phyloP scores from a whole-genome alignment of 768 basidiomycete species.

The Leucocoprinus leucothites region DNA sequence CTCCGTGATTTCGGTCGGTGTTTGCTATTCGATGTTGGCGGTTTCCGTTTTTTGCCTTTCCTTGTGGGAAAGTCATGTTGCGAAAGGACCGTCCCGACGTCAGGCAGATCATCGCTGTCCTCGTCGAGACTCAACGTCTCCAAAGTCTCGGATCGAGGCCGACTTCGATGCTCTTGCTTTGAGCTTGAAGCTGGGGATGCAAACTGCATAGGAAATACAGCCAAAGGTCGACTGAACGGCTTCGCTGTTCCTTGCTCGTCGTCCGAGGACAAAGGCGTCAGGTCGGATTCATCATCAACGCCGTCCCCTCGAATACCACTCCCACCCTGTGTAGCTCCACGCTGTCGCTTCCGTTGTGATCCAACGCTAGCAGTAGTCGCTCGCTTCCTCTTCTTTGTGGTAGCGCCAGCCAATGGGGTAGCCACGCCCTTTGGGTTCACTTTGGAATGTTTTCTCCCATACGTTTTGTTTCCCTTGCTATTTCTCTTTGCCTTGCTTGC shows the following conservation, averaged over 20 bases:
- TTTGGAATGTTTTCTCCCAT: not conserved
- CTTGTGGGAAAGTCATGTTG: not conserved
- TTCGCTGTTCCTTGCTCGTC: not conserved
- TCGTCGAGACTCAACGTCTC: constrained; percentile 1
- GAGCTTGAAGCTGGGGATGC: not conserved
- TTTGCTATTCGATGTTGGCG: not conserved
- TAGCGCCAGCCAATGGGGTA: not conserved
- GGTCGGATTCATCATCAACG: constrained; percentile 4
- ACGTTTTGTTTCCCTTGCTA: not conserved
- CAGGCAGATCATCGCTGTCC: constrained; percentile 42
- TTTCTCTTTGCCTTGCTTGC: not conserved
- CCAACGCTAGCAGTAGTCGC: not conserved
- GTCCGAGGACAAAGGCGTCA: constrained; percentile 8
- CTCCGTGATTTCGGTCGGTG: not conserved
- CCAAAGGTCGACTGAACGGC: not conserved
- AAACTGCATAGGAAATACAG: constrained; percentile 1
- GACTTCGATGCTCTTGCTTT: not conserved
- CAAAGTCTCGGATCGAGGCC: not conserved
- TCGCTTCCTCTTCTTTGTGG: not conserved
- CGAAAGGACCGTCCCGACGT: constrained; percentile 25
- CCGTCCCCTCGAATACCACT: not conserved
- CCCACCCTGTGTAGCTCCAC: not conserved
- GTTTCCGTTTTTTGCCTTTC: not conserved
- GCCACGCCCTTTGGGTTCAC: not conserved
- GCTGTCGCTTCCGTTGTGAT: constrained; percentile 1